A percentile compares a stretch with the other conserved stretches of the same genome.
These are phyloP conservation scores for Lepidium aucheri DNA, from an alignment of 345 rosid species.

Conservation along the genomic window DNA sequence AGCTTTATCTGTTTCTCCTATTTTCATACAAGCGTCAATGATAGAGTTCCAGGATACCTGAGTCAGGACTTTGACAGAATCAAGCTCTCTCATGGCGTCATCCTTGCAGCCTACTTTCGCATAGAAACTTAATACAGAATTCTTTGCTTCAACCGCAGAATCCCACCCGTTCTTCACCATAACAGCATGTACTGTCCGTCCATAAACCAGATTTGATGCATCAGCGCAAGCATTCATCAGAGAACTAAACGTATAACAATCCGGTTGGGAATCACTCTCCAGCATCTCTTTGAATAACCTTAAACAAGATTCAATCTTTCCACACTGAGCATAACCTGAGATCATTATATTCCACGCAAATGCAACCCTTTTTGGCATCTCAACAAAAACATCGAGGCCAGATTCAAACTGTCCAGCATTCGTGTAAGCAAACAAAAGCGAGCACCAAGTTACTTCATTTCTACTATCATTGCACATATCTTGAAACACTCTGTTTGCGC, in stretches of 20 bases:
- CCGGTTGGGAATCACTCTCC: conserved; percentile 37
- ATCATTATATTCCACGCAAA: conserved; percentile 82
- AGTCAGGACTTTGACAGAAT: conserved; percentile 35
- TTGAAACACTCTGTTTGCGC: conserved; percentile 52
- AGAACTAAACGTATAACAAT: conserved; percentile 73
- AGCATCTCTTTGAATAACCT: conserved; percentile 42
- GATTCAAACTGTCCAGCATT: conserved; percentile 32
- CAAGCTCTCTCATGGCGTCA: conserved; percentile 47
- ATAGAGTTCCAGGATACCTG: conserved; percentile 68
- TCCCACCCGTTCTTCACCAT: conserved; percentile 69
- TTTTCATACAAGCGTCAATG: conserved; percentile 62
- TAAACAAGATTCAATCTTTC: conserved; percentile 45
- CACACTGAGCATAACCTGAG: conserved; percentile 44
- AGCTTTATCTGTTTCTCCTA: conserved; percentile 48
- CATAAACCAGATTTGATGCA: conserved; percentile 31
- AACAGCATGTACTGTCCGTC: conserved; percentile 46
- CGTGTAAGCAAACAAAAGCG: conserved; percentile 57
- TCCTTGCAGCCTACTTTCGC: conserved; percentile 41
- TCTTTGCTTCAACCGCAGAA: conserved; percentile 47
- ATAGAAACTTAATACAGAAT: conserved; percentile 63
- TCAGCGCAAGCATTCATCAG: conserved; percentile 52
- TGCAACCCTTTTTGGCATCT: conserved; percentile 43
- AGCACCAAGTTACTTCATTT: conserved; percentile 86
- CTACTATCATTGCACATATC: conserved; percentile 26
- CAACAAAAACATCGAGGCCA: conserved; percentile 36